These are phyloP conservation scores for Gyromitra esculenta DNA, from an alignment of 2,329 filamentous ascomycete genomes.

Conservation along the genomic window DNA sequence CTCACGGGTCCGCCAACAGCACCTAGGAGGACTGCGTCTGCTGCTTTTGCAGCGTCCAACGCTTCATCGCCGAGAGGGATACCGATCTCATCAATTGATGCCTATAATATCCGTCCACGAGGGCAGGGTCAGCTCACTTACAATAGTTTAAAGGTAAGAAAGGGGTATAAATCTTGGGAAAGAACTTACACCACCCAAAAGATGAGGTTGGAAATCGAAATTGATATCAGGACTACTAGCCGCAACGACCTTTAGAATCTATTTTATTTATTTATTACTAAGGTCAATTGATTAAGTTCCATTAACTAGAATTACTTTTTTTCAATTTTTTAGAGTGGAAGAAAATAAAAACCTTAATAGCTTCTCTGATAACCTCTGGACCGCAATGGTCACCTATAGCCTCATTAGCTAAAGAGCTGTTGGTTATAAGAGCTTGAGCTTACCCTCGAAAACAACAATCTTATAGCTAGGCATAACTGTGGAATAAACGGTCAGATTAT, in stretches of 20 bases:
- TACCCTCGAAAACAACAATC: constrained; percentile 57
- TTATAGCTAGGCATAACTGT: constrained; percentile 51
- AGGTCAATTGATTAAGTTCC: background rate
- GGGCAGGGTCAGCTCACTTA: background rate
- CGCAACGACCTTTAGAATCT: constrained; percentile 84
- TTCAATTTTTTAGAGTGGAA: background rate
- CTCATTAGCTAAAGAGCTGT: background rate
- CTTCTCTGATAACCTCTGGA: constrained; percentile 86
- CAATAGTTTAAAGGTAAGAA: constrained; percentile 1
- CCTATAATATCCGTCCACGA: constrained; percentile 64
- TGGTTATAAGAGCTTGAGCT: background rate
- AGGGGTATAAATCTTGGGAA: background rate
- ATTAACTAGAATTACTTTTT: background rate
- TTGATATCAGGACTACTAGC: constrained; percentile 74
- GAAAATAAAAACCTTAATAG: constrained; percentile 73
- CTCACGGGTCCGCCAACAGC: constrained; percentile 88
- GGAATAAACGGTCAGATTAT: background rate
- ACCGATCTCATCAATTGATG: constrained; percentile 85
- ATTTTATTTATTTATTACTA: constrained; percentile 58
- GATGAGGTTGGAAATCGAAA: constrained; percentile 90
- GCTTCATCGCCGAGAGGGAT: constrained; percentile 82
- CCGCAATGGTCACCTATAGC: constrained; percentile 78
- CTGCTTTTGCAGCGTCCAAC: constrained; percentile 81
- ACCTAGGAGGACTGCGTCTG: constrained; percentile 89
- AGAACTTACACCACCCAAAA: constrained; percentile 84